These are phyloP conservation scores for Penicillium sp. DNA, from an alignment of 2,329 filamentous ascomycete genomes.

Conservation along the genomic window DNA sequence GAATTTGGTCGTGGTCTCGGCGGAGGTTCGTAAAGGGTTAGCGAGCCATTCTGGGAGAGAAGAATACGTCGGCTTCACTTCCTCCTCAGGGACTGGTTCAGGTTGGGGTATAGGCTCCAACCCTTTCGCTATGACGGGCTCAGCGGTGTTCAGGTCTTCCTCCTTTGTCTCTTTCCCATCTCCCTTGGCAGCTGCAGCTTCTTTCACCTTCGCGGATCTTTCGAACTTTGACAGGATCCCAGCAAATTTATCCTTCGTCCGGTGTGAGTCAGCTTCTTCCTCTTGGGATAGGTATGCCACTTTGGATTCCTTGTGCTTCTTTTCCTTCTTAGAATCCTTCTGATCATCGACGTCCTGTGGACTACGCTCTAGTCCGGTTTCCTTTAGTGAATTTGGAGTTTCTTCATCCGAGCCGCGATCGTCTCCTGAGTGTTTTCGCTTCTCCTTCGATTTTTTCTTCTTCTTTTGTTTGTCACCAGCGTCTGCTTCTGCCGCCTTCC, in stretches of 20 bases:
- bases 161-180: constrained; percentile 20
- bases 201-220: constrained; percentile 35
- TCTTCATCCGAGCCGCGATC: constrained; percentile 21
- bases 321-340: background rate
- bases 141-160: constrained; percentile 23
- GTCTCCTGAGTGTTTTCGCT: constrained; percentile 37
- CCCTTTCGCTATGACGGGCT: constrained; percentile 54
- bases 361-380: constrained; percentile 11
- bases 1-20: constrained; percentile 66
- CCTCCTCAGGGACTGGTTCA: constrained; percentile 59
- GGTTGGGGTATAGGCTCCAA: constrained; percentile 82
- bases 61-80: constrained; percentile 70
- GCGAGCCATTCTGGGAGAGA: constrained; percentile 82
- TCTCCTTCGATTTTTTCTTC: constrained; percentile 42
- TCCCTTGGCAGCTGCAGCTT: constrained; percentile 20
- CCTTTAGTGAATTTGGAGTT: constrained; percentile 34
- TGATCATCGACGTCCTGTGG: constrained; percentile 29
- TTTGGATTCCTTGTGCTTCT: constrained; percentile 14
- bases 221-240: constrained; percentile 47
- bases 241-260: constrained; percentile 39
- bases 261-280: constrained; percentile 26
- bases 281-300: constrained; percentile 25
- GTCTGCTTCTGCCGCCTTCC: constrained; percentile 31
- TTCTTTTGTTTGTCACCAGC: constrained; percentile 33
- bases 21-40: constrained; percentile 71